These are phyloP conservation scores for Aspergillus costaricaensis DNA, from an alignment of 2,329 filamentous ascomycete species.

Conservation along the genomic window DNA sequence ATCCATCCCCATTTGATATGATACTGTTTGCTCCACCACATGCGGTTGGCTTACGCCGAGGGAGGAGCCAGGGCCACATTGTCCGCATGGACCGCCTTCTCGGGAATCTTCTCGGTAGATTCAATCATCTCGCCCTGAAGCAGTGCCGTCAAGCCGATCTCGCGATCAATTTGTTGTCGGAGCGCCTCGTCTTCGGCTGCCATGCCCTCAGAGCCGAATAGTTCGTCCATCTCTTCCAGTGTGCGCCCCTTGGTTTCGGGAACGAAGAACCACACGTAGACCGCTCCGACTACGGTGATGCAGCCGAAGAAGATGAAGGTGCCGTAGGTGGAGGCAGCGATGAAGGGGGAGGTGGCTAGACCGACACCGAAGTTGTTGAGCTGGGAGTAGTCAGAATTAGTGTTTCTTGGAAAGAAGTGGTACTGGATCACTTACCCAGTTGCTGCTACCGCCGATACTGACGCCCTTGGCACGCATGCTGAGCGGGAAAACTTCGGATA, in stretches of 20 bases:
- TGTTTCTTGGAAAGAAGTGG: not conserved
- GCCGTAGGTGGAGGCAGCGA: conserved; percentile 64
- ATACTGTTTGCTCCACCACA: not conserved
- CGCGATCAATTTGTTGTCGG: conserved; percentile 32
- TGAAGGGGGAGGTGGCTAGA: conserved; percentile 69
- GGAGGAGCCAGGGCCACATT: not conserved
- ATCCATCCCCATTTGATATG: no score
- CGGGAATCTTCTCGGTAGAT: conserved; percentile 14
- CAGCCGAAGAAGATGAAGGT: conserved; percentile 72
- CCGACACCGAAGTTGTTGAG: conserved; percentile 65
- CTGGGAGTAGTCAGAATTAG: conserved; percentile 25
- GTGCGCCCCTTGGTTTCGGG: conserved; percentile 42
- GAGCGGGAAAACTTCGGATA: conserved; percentile 73
- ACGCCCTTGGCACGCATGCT: conserved; percentile 64
- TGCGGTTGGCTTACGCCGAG: not conserved
- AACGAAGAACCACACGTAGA: conserved; percentile 33
- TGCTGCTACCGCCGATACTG: conserved; percentile 34
- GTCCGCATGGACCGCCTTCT: conserved; percentile 6
- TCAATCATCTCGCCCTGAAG: conserved; percentile 26
- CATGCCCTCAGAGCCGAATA: conserved; percentile 38
- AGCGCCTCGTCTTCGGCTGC: conserved; percentile 29
- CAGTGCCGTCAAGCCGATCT: conserved; percentile 33
- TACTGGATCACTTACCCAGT: conserved; percentile 32
- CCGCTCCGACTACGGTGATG: conserved; percentile 29
- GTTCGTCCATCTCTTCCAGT: conserved; percentile 43